Evolutionary conservation across 23 red algal species (phyloP), one percentile per base, ranked within the genome.

Genomic region (Gracilaria domingensis): DNA sequence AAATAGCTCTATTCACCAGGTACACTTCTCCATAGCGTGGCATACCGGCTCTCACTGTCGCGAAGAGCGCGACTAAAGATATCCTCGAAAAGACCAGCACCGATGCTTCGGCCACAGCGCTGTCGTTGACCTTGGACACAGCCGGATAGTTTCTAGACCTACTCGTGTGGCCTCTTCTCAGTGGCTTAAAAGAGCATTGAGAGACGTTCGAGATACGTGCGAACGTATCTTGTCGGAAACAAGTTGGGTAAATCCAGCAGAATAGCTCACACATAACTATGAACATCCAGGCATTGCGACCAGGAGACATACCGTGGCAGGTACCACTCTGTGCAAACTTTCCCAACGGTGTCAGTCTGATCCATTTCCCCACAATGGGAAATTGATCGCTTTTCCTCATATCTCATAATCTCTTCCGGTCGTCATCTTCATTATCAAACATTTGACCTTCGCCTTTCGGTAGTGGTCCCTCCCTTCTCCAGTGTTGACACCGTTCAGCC

Each of bases 361-460:
- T 91, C 85, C 1, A 98, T 57, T 62, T 95, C 84, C 9, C 54
- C 66, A 11, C 78, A 64, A 12, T 85, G 81, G 85, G 95, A 92
- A 50, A 98, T 94, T 9, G 91, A 88, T 30, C 96, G n/a, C n/a
- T n/a, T 80, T 25, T 92, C 96, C 24, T 95, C 42, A 65, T 95
- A 98, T 23, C 86, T 59, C 82, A 88, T 91, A 16, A 75, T 39
- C 28, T 56, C 61, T 38, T 66, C 81, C n/a, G n/a, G 34, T 86
- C 79, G 55, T 96, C 88, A 35, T 77, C 79, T 38, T 96, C 94
- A 51, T 96, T 47, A 96, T 90, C 47, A 96, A 32, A 21, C 92
- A 77, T 42, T 96, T 96, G 14, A 96, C 94, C 51, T 96, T 92
- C 21, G 94, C 88, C 48, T 85, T 80, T 65, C 84, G n/a, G n/a